These are phyloP conservation scores for Coffea canephora DNA, from an alignment of 257 asterid species.

Conservation along the genomic window DNA sequence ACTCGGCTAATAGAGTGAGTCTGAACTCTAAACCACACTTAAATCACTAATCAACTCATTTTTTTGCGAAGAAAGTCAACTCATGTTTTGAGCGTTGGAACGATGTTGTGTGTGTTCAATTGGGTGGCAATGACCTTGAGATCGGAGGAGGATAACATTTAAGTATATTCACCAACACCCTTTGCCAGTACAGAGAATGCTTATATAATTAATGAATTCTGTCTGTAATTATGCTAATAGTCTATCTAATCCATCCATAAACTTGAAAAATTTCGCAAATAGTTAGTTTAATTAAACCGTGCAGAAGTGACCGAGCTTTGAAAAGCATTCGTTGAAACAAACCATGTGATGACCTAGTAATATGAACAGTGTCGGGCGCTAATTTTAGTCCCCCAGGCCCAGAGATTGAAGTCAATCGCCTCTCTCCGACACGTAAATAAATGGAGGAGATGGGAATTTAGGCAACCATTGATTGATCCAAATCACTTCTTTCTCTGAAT, in stretches of 20 bases:
- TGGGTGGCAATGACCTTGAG: conserved; percentile 41
- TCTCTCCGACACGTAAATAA: background rate
- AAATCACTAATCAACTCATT: background rate
- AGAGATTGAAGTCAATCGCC: background rate
- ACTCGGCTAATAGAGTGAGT: background rate
- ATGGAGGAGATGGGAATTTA: conserved; percentile 1
- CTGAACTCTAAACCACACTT: background rate
- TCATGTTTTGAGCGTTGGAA: conserved; percentile 31
- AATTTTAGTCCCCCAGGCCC: background rate
- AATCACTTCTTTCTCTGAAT: background rate
- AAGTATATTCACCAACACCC: background rate
- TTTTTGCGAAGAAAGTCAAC: conserved; percentile 30
- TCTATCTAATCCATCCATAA: background rate
- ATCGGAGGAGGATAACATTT: conserved; percentile 27
- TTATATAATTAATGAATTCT: background rate
- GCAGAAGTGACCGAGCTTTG: background rate
- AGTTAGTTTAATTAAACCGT: background rate
- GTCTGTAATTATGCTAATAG: background rate
- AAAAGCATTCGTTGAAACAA: conserved; percentile 13
- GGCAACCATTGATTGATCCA: conserved; percentile 3
- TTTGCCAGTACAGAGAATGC: background rate
- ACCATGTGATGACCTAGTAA: conserved; percentile 19
- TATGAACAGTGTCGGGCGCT: conserved; percentile 12
- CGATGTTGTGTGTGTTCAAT: conserved; percentile 27
- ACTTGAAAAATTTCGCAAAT: background rate